Conservation (phyloP, 352 stramenopile genomes). For the Phytophthora kernoviae region DNA sequence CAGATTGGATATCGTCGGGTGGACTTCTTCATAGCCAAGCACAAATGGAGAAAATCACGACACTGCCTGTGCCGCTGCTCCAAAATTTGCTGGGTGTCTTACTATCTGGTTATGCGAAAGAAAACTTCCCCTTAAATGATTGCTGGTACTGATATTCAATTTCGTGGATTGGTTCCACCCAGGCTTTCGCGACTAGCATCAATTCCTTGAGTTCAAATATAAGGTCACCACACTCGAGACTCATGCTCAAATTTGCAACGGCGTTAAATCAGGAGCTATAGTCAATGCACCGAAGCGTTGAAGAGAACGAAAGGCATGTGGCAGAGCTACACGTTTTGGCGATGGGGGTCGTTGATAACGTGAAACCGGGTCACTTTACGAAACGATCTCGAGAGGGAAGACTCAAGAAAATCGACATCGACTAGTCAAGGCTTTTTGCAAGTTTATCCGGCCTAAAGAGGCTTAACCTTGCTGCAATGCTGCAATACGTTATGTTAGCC, state of each 20-base stretch:
- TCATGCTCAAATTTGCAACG: constrained; percentile 27
- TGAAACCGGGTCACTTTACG: not conserved
- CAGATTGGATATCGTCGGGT: too few species aligned
- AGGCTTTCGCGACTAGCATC: too few species aligned
- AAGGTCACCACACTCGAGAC: constrained; percentile 7
- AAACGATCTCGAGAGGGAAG: constrained; percentile 1
- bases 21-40: too few species aligned
- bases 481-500: constrained; percentile 20
- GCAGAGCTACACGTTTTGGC: constrained; percentile 23
- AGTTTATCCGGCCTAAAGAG: constrained; percentile 16
- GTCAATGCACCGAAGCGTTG: constrained; percentile 2
- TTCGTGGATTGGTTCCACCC: too few species aligned
- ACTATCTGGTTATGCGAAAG: constrained; percentile 19
- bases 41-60: too few species aligned
- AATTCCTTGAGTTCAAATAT: too few species aligned
- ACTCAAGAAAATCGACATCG: constrained; percentile 17
- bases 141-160: too few species aligned
- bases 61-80: constrained; percentile 32
- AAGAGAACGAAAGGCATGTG: constrained; percentile 15
- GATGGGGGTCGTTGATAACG: constrained; percentile 23
- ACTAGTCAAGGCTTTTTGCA: constrained; percentile 19
- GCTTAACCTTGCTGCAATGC: constrained; percentile 16
- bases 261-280: constrained; percentile 22
- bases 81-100: constrained; percentile 33
- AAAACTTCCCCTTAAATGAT: too few species aligned